A percentile compares a stretch with the other conserved stretches of the same genome.
Evolutionary conservation across 2,329 filamentous ascomycete genomes (phyloP).

Genomic region (Nannizziopsis arthrosporioides): DNA sequence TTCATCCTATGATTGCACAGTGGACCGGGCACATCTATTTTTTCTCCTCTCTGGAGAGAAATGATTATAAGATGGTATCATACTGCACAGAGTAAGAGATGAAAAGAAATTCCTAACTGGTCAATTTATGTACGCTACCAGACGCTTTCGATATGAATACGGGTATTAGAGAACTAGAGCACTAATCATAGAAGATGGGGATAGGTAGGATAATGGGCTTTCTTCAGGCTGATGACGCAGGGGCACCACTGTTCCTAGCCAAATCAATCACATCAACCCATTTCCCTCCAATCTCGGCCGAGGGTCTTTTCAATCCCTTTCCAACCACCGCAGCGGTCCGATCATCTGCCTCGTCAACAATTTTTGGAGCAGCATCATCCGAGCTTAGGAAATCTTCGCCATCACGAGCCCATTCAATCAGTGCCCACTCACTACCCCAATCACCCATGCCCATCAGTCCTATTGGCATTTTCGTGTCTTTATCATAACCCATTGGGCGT

Average conservation of each 20-base stretch:
- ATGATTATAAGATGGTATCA: background rate
- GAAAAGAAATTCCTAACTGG: too few relatives aligned
- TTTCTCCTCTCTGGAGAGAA: background rate
- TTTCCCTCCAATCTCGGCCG: constrained; percentile 17
- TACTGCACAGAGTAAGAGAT: background rate
- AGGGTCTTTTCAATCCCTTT: constrained; percentile 23
- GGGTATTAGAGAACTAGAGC: too few relatives aligned
- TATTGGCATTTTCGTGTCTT: constrained; percentile 32
- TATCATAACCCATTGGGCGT: constrained; percentile 63
- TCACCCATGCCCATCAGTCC: constrained; percentile 45
- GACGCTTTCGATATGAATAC: too few relatives aligned
- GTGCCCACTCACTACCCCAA: constrained; percentile 43
- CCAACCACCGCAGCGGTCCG: constrained; percentile 4
- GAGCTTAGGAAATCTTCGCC: constrained; percentile 36
- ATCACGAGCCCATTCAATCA: constrained; percentile 44
- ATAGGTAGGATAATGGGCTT: too few relatives aligned
- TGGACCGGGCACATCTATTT: background rate
- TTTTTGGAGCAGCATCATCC: constrained; percentile 7
- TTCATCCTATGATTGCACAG: too few relatives aligned
- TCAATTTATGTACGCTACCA: too few relatives aligned
- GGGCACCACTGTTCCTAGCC: constrained; percentile 11
- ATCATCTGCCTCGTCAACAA: constrained; percentile 3
- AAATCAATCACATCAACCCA: constrained; percentile 32
- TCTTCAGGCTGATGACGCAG: background rate
- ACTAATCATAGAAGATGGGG: too few relatives aligned